Conservation (phyloP, 345 rosid genomes). For the Gossypium mustelinum region DNA sequence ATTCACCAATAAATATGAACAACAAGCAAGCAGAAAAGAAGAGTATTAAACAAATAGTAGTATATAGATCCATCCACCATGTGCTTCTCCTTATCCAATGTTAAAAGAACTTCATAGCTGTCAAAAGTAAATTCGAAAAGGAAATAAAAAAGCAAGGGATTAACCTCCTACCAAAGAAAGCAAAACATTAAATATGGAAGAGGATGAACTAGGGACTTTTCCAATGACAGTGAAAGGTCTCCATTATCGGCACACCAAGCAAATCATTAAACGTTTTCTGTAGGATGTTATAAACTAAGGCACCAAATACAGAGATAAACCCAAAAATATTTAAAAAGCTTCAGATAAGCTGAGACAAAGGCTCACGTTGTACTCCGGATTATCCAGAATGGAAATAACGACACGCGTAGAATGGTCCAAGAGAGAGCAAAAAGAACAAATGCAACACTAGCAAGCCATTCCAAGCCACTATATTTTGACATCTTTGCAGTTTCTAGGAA, state of each 20-base stretch:
- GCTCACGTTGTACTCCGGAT: conserved; percentile 77
- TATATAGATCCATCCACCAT: conserved; percentile 40
- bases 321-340: neutral
- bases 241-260: neutral
- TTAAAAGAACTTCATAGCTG: conserved; percentile 68
- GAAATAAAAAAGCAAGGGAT: neutral
- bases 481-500: conserved; percentile 77
- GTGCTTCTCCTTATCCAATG: conserved; percentile 46
- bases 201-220: neutral
- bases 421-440: conserved; percentile 49
- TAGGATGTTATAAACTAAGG: conserved; percentile 1
- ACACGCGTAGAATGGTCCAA: conserved; percentile 56
- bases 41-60: conserved; percentile 78
- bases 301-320: neutral
- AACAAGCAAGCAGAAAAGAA: conserved; percentile 60
- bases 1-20: conserved; percentile 76
- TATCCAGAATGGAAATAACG: conserved; percentile 66
- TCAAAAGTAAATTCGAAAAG: neutral
- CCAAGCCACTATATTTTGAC: conserved; percentile 77
- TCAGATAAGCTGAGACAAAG: neutral
- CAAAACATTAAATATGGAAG: neutral
- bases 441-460: conserved; percentile 43
- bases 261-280: neutral
- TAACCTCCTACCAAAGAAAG: neutral
- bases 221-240: neutral